Base-by-base conservation (phyloP, 2,329 filamentous ascomycete genomes). In the Aspergillus flavus region DNA sequence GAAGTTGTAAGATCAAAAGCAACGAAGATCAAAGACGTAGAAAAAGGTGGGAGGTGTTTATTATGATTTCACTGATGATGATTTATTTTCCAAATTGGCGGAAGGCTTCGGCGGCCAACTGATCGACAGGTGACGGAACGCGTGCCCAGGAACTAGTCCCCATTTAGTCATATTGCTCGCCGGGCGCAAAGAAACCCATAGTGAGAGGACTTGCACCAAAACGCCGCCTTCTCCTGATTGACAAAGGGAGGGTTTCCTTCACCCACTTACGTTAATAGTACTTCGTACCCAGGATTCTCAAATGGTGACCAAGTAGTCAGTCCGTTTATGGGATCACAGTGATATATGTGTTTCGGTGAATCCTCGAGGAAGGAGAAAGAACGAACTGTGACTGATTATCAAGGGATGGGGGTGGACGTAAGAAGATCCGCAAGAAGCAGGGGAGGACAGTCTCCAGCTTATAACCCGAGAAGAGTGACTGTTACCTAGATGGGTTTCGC, bases 131-230 rank as follows among this genome's bases (percentile, higher is more conserved):
- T 67, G 67, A 69, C 63, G 68, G 65, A 23, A 72, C 72, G 72
- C 72, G 70, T 68, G 59, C 58, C 66, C 60, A 58, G 34, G 58
- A 62, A 61, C 73, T 75, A 75, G 64, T 46, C 73, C 69, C 34
- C 58, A 67, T 72, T 71, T 62, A 67, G 70, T 70, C 66, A 72
- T 73, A 72, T 72, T 74, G 54, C 61, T 67, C 50, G 39, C 55
- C 58, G 43, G 43, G 28, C 23, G 45, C 39, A 50, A 50, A 23
- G 48, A 32, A 36, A 50, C 5, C 28, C 48, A 52, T 52, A 7
- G 28, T 52, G 48, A 52, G 28, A 23, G 23, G 16, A 30, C 46
- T 50, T 28, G 26, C 26, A 28, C 4, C 26, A 50, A 50, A 30
- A 50, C 26, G 12, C 23, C 11, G 11, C 36, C 16, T 6, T 41